These are phyloP conservation scores for Teratosphaeria destructans DNA, from an alignment of 2,329 filamentous ascomycete genomes.

Conservation along the genomic window DNA sequence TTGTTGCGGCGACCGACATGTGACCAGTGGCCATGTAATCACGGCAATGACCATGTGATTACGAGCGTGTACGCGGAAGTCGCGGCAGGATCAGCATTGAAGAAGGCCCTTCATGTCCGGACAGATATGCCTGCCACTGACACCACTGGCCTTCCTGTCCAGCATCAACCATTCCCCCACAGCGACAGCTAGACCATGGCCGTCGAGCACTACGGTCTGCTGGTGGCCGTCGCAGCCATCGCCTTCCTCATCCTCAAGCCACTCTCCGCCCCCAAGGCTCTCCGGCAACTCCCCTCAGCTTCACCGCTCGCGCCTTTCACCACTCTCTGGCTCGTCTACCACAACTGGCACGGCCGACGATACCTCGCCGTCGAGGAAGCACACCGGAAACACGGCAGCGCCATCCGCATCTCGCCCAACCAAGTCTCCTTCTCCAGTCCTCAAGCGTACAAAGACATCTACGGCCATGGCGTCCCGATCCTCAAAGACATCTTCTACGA, in stretches of 20 bases:
- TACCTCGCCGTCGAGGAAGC: constrained; percentile 24
- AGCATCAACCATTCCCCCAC: not conserved
- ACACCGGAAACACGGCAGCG: constrained; percentile 33
- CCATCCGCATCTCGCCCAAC: constrained; percentile 39
- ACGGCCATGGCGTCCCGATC: constrained; percentile 28
- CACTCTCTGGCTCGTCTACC: not conserved
- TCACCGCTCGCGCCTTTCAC: constrained; percentile 35
- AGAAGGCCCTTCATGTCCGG: not conserved
- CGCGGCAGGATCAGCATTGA: not conserved
- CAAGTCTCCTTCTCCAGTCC: constrained; percentile 33
- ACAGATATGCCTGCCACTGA: not conserved
- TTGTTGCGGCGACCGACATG: not conserved
- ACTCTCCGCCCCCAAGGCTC: constrained; percentile 28
- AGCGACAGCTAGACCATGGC: not conserved
- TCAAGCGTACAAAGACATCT: constrained; percentile 31
- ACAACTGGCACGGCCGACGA: constrained; percentile 32
- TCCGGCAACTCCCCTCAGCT: constrained; percentile 39
- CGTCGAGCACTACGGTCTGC: not conserved
- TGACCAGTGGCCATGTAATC: not conserved
- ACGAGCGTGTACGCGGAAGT: not conserved
- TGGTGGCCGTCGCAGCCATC: not conserved
- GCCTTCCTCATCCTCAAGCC: not conserved
- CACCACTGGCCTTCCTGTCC: not conserved
- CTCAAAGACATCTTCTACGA: constrained; percentile 27
- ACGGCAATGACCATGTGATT: not conserved